These are phyloP conservation scores for Melampsora americana DNA, from an alignment of 1,284 basidiomycete genomes.

Conservation along the genomic window DNA sequence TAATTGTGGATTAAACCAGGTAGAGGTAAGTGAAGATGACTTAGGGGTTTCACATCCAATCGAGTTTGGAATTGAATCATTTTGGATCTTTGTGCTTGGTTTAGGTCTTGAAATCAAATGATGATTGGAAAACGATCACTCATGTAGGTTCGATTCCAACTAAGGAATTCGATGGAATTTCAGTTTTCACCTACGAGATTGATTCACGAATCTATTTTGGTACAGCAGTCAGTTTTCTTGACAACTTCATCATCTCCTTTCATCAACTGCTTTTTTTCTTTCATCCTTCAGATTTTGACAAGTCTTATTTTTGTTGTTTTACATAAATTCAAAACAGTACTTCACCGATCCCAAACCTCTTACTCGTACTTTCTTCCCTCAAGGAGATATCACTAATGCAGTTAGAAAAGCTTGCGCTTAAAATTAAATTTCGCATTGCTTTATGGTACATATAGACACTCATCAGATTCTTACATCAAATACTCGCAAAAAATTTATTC, in stretches of 20 bases:
- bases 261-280: neutral
- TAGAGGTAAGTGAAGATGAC: neutral
- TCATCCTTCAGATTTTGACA: neutral
- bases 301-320: neutral
- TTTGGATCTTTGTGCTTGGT: neutral
- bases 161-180: neutral
- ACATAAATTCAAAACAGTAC: neutral
- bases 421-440: no score
- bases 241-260: neutral
- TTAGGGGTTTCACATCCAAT: no score
- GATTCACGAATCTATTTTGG: neutral
- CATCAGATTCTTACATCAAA: no score
- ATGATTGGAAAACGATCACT: neutral
- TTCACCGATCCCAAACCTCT: neutral
- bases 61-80: no score
- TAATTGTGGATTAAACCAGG: neutral
- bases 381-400: neutral
- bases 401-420: neutral
- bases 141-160: neutral
- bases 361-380: neutral
- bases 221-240: neutral
- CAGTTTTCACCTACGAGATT: neutral
- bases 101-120: neutral
- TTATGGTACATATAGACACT: no score
- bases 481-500: no score